A percentile compares a stretch with the other conserved stretches of the same genome.
Evolutionary conservation across 805 yeast genomes (phyloP).

Genomic region (Torulaspora gathmanii): DNA sequence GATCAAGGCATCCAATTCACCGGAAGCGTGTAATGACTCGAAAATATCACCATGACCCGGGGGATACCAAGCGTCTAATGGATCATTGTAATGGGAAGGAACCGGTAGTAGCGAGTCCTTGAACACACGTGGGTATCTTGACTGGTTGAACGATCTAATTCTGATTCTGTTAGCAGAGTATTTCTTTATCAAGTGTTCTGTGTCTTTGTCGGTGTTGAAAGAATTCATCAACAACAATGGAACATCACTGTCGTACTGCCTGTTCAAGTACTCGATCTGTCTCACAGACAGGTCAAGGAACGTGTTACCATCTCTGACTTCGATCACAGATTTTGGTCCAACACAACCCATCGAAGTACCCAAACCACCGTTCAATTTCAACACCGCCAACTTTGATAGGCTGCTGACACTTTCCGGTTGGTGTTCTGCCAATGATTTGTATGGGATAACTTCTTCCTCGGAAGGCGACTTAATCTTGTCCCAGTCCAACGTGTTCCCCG

Average conservation of each 20-base stretch:
- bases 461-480: constrained; percentile 91
- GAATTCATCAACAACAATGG: constrained; percentile 97
- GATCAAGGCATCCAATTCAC: constrained; percentile 83
- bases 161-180: constrained; percentile 94
- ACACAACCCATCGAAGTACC: constrained; percentile 99
- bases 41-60: constrained; percentile 99
- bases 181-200: constrained; percentile 91
- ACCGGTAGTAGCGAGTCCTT: constrained; percentile 96
- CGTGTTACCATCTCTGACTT: constrained; percentile 97
- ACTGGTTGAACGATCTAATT: constrained; percentile 94
- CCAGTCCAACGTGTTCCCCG: constrained; percentile 84
- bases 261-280: constrained; percentile 92
- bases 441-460: constrained; percentile 83
- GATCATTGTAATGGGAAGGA: constrained; percentile 69
- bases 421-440: constrained; percentile 34
- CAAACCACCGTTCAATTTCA: constrained; percentile 95
- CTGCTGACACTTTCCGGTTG: constrained; percentile 37
- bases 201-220: constrained; percentile 94
- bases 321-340: constrained; percentile 97
- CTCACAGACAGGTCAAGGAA: constrained; percentile 93
- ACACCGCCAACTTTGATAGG: constrained; percentile 82
- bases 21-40: constrained; percentile 82
- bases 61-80: constrained; percentile 90
- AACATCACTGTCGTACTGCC: constrained; percentile 85
- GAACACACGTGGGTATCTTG: constrained; percentile 93